Conservation (phyloP, 768 basidiomycete genomes). For the Tephrocybe sp. region DNA sequence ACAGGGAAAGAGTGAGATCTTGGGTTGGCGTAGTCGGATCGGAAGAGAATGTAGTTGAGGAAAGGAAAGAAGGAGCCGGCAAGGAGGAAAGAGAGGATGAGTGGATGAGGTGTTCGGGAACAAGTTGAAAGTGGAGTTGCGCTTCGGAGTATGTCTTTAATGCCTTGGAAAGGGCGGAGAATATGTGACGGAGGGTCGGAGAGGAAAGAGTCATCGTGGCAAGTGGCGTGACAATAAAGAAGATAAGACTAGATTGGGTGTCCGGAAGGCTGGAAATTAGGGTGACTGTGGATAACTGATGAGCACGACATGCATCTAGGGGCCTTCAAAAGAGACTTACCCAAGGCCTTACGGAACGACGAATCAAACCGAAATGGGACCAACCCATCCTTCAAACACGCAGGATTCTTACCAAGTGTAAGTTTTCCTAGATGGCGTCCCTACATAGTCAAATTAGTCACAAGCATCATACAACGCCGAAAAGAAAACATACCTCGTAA, state of each 20-base stretch:
- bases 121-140: conserved; percentile 68
- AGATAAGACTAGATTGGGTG: conserved; percentile 45
- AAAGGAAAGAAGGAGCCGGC: conserved; percentile 35
- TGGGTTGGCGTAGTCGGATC: conserved; percentile 45
- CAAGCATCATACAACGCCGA: conserved; percentile 1
- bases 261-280: conserved; percentile 46
- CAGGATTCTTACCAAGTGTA: conserved; percentile 46
- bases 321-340: conserved; percentile 33
- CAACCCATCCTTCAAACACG: conserved; percentile 54
- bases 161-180: conserved; percentile 61
- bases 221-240: conserved; percentile 70
- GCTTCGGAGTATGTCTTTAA: conserved; percentile 45
- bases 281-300: conserved; percentile 35
- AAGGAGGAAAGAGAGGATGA: conserved; percentile 17
- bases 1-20: conserved; percentile 42
- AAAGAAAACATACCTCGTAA: conserved; percentile 54
- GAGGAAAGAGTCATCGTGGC: conserved; percentile 64
- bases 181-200: conserved; percentile 65
- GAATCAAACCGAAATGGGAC: conserved; percentile 63
- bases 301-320: neutral
- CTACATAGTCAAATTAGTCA: conserved; percentile 33
- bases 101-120: conserved; percentile 64
- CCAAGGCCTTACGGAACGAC: conserved; percentile 65
- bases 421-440: conserved; percentile 62
- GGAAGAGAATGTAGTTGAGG: conserved; percentile 32